phyloP scores from a whole-genome alignment of 2,329 filamentous ascomycete species.

The Aureobasidium zeae region DNA sequence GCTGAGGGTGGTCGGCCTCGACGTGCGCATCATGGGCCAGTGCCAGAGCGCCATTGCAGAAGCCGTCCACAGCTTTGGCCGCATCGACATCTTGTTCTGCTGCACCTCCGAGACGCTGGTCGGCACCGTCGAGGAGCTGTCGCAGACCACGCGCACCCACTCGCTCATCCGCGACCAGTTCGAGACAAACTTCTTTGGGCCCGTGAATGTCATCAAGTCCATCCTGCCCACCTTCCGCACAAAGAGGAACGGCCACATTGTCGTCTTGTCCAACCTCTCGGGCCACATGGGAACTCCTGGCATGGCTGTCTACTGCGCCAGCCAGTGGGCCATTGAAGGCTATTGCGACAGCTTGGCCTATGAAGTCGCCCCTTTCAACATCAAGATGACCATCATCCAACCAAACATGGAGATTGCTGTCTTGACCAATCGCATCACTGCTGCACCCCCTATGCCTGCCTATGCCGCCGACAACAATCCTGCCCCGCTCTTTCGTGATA shows the following conservation, averaged over 20 bases:
- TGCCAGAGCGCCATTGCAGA: conserved; percentile 83
- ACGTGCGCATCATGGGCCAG: conserved; percentile 54
- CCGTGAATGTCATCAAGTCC: conserved; percentile 92
- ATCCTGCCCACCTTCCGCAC: conserved; percentile 68
- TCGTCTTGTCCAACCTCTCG: conserved; percentile 80
- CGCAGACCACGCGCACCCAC: conserved; percentile 60
- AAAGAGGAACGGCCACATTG: conserved; percentile 78
- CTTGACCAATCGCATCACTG: conserved; percentile 76
- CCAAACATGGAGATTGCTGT: conserved; percentile 87
- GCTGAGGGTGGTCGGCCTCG: conserved; percentile 53
- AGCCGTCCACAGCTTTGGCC: conserved; percentile 72
- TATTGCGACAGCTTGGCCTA: conserved; percentile 93
- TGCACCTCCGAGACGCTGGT: conserved; percentile 84
- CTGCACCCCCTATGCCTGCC: conserved; percentile 66
- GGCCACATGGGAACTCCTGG: conserved; percentile 90
- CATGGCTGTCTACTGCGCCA: conserved; percentile 81
- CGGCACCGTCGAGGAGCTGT: conserved; percentile 83
- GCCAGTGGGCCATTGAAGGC: conserved; percentile 89
- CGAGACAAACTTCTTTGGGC: conserved; percentile 88
- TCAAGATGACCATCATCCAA: conserved; percentile 92
- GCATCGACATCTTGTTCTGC: conserved; percentile 82
- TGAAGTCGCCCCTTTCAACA: conserved; percentile 89
- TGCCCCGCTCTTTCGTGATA: conserved; percentile 73
- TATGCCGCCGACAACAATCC: conserved; percentile 61
- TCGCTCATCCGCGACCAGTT: conserved; percentile 85